Conservation (phyloP, 129 eudicot genomes). For the Escallonia rubra region DNA sequence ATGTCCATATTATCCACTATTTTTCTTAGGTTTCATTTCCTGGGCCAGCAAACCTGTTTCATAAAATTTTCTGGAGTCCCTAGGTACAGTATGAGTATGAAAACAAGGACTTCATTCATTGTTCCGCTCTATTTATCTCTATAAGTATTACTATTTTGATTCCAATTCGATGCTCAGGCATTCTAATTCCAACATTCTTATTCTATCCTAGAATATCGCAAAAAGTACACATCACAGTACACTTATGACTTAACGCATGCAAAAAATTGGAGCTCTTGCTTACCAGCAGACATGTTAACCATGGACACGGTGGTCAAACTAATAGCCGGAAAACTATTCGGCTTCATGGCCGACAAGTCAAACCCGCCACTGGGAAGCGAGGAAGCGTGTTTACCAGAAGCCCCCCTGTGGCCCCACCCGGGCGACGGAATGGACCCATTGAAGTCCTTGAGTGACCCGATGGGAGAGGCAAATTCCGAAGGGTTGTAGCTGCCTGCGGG, state of each 20-base stretch:
- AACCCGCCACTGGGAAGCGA: conserved; percentile 70
- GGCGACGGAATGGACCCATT: conserved; percentile 36
- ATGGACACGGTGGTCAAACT: conserved; percentile 51
- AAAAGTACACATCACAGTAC: not conserved
- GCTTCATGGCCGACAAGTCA: conserved; percentile 44
- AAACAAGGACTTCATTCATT: not conserved
- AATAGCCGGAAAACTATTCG: conserved; percentile 24
- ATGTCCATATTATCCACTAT: no score
- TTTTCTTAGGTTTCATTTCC: no score
- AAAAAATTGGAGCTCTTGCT: not conserved
- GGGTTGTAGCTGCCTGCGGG: conserved; percentile 43
- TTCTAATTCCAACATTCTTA: not conserved
- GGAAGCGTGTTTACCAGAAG: conserved; percentile 48
- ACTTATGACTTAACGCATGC: not conserved
- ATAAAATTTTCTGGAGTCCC: no score
- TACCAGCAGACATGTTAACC: conserved; percentile 38
- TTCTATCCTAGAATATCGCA: no score
- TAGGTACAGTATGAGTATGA: no score
- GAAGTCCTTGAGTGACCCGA: conserved; percentile 20
- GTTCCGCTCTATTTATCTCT: not conserved
- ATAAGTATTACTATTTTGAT: no score
- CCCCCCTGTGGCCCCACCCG: conserved; percentile 12
- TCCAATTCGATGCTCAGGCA: not conserved
- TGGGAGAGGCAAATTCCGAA: conserved; percentile 34
- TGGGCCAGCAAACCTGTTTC: no score